Evolutionary conservation across 768 basidiomycete genomes (phyloP).

Genomic region (Pleurotus giganteus): DNA sequence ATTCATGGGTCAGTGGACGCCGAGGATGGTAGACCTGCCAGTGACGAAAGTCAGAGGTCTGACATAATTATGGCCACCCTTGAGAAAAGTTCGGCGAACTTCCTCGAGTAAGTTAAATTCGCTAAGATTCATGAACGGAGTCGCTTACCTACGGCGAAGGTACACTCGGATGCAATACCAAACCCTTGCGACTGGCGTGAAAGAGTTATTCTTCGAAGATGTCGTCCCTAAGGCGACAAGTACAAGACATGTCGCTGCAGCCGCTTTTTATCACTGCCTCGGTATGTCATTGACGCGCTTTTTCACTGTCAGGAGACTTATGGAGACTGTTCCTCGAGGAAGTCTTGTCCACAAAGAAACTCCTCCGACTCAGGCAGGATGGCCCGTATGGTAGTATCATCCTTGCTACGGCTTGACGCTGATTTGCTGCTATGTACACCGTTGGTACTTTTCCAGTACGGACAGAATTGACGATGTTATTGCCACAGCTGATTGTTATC

Average conservation of each 20-base stretch:
- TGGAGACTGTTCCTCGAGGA: conserved; percentile 5
- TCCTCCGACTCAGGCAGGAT: conserved; percentile 59
- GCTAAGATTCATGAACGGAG: conserved; percentile 10
- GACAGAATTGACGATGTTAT: no score
- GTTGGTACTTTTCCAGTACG: no score
- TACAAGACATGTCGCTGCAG: conserved; percentile 74
- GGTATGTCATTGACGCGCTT: conserved; percentile 40
- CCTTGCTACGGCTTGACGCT: conserved; percentile 32
- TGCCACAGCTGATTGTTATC: not conserved
- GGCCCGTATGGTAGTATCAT: conserved; percentile 56
- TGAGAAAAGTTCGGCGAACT: conserved; percentile 78
- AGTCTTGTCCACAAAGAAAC: conserved; percentile 79
- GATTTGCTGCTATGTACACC: not conserved
- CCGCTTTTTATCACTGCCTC: conserved; percentile 83
- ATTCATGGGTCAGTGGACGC: conserved; percentile 4
- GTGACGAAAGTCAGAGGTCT: conserved; percentile 49
- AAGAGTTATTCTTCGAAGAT: conserved; percentile 57
- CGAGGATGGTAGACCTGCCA: conserved; percentile 15
- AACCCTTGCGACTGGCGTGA: conserved; percentile 46
- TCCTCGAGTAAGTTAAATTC: conserved; percentile 59
- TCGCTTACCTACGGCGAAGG: conserved; percentile 34
- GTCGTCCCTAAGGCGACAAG: conserved; percentile 66
- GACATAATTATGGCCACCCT: conserved; percentile 57
- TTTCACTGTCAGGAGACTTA: not conserved
- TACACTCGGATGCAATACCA: conserved; percentile 77